Evolutionary conservation across 805 yeast species (phyloP), one percentile per base, ranked within the genome.

Genomic region (Saccharomycopsis synnaedendra): DNA sequence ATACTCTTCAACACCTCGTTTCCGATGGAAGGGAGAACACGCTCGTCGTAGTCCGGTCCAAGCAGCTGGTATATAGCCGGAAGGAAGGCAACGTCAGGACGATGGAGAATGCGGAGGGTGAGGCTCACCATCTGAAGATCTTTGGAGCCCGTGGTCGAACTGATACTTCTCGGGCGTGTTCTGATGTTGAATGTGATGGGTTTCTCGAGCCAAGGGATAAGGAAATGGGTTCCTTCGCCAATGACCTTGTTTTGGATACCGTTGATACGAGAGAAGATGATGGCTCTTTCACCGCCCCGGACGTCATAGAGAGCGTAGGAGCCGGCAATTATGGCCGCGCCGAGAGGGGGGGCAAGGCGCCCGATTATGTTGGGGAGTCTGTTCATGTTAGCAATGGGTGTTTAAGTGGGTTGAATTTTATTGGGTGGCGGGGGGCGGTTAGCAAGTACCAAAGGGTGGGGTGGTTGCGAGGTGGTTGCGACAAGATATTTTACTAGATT

Each of bases 141-240:
- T 67, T 90, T 93, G 29, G 97, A 87, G 36, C 98, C 98, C 1
- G 98, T 93, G 54, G 88, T 85, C 28, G 97, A 83, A 41, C 95
- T 80, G 59, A 93, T 89, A 57, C 84, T 85, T 66, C 93, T 82
- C 35, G 98, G 97, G 61, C 80, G 84, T n/a, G 96, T 89, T 62
- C 97, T 76, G 32, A 93, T 96, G 64, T 93, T 98, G 64, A 76
- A 93, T 11, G 87, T 69, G 44, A 93, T 75, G 3, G 97, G 94
- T 63, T 78, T 81, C 64, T 93, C 98, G 55, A 93, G 70, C 97
- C 98, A 93, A 46, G 98, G 98, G 46, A 93, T 64, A 55, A 89
- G 69, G 65, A 93, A 93, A 66, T 93, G 97, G 29, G 97, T 85
- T 51, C 98, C 98, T 69, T 93, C 98, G 32, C 97, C 96, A 51